Evolutionary conservation across 1,284 basidiomycete species (phyloP), one percentile per base, ranked within the genome.

Genomic region (Pseudozyma thailandica): DNA sequence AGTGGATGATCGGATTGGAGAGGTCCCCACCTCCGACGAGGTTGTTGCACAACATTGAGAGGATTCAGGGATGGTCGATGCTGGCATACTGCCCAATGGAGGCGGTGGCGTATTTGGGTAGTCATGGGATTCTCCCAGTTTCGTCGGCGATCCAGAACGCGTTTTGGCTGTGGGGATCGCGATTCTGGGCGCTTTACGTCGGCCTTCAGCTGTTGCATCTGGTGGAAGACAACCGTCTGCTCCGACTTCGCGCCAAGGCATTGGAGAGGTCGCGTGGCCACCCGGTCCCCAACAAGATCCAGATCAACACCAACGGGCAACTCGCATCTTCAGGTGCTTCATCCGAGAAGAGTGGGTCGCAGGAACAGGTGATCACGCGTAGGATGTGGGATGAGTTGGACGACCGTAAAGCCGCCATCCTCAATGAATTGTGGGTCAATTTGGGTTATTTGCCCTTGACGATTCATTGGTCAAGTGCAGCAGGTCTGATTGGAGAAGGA

Each of bases 361-460:
- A 80, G 44, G 78, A 80, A 44, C 77, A 80, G 52, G 50, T 65
- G 16, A 68, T 71, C 50, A 82, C 80, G 15, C 58, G 77, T 18
- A 65, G 64, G 27, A 70, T 82, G 72, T 82, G 80, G 80, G 60
- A 75, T 47, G 78, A 80, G 33, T 52, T 82, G 35, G 75, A 75
- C 26, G 66, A 87, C 68, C 84, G 86, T 66, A 90, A 90, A 87
- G 86, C 88, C 64, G 87, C 89, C 15, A 88, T 90, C 59, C 88
- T 88, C 86, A 89, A 88, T 60, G 91, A 93, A 72, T 79, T 91
- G 23, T 84, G 91, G 46, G 88, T 89, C 44, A 93, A 93, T 77
- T 64, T 90, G 5, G 89, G 88, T 28, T 91, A 92, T 80, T 83
- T 93, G 37, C 92, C 92, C 4, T 83, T 92, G 54, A 91, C 92